Evolutionary conservation across 768 basidiomycete species (phyloP).

Genomic region (Pleurotus sapidus): DNA sequence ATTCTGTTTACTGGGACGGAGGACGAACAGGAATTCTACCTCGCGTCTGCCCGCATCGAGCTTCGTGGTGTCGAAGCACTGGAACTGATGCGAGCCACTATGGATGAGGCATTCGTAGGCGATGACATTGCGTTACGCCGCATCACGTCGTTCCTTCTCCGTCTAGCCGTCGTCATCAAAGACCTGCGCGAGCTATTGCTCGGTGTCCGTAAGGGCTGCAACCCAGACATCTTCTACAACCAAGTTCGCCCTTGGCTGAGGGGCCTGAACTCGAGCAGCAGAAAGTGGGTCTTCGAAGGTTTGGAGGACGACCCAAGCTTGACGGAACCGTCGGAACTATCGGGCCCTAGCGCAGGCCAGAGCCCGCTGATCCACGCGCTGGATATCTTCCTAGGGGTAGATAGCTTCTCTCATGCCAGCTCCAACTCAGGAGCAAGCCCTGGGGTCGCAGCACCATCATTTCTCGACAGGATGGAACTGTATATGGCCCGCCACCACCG

Average conservation of each 20-base stretch:
- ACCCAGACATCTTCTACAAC: slow-evolving; percentile 75
- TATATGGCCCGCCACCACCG: slow-evolving; percentile 88
- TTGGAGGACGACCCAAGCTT: slow-evolving; percentile 42
- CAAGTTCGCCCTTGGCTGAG: slow-evolving; percentile 82
- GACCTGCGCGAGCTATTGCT: slow-evolving; percentile 66
- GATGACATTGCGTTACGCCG: slow-evolving; percentile 67
- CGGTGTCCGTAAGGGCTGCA: slow-evolving; percentile 68
- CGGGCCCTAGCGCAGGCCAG: slow-evolving; percentile 84
- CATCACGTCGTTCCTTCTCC: slow-evolving; percentile 60
- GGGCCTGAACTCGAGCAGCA: slow-evolving; percentile 56
- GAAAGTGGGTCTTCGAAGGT: slow-evolving; percentile 60
- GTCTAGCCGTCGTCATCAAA: slow-evolving; percentile 63
- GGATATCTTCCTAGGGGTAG: slow-evolving; percentile 72
- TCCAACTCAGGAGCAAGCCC: slow-evolving; percentile 18
- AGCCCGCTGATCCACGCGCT: slow-evolving; percentile 76
- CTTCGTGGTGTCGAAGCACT: slow-evolving; percentile 84
- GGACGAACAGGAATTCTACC: slow-evolving; percentile 91
- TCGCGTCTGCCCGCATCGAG: slow-evolving; percentile 87
- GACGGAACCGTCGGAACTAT: slow-evolving; percentile 51
- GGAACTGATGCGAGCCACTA: slow-evolving; percentile 79
- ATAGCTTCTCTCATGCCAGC: slow-evolving; percentile 39
- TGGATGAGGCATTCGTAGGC: slow-evolving; percentile 89
- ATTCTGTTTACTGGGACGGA: slow-evolving; percentile 75
- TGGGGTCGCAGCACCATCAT: slow-evolving; percentile 26
- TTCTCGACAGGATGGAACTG: slow-evolving; percentile 69